Conservation (phyloP, 140 eudicot species). For the Erigeron philadelphicus region DNA sequence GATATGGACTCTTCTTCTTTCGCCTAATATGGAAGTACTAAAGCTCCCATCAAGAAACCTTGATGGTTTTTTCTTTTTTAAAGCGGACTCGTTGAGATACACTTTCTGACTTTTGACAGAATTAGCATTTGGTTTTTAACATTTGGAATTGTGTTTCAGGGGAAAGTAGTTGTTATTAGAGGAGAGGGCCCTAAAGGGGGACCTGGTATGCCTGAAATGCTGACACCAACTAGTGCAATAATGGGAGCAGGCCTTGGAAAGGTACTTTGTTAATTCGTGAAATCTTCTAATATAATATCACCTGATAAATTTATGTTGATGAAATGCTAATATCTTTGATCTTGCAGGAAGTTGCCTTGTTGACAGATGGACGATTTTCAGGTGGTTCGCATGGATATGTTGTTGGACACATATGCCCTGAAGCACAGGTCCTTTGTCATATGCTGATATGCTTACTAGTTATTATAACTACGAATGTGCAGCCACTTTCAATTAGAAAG, state of each 20-base stretch:
- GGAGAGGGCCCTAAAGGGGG: constrained; percentile 99
- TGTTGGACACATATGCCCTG: constrained; percentile 95
- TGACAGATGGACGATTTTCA: constrained; percentile 95
- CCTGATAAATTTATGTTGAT: background rate
- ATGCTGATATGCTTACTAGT: background rate
- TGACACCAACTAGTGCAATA: constrained; percentile 95
- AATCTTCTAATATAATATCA: background rate
- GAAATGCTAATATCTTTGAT: constrained; percentile 6
- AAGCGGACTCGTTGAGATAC: no score
- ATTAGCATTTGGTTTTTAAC: background rate
- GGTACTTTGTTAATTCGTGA: constrained; percentile 36
- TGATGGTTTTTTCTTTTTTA: background rate
- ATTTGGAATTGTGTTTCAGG: constrained; percentile 37
- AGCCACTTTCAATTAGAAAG: no score
- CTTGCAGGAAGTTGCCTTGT: constrained; percentile 77
- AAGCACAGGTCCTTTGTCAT: constrained; percentile 84
- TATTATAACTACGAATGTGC: no score
- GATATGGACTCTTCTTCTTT: no score
- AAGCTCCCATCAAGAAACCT: background rate
- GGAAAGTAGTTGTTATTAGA: constrained; percentile 92
- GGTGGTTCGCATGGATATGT: constrained; percentile 99
- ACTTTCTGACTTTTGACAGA: background rate
- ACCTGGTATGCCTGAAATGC: constrained; percentile 99
- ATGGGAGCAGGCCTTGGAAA: constrained; percentile 99
- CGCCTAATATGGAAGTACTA: no score